These are phyloP conservation scores for Lactifluus echinatus DNA, from an alignment of 768 basidiomycete species.

Conservation along the genomic window DNA sequence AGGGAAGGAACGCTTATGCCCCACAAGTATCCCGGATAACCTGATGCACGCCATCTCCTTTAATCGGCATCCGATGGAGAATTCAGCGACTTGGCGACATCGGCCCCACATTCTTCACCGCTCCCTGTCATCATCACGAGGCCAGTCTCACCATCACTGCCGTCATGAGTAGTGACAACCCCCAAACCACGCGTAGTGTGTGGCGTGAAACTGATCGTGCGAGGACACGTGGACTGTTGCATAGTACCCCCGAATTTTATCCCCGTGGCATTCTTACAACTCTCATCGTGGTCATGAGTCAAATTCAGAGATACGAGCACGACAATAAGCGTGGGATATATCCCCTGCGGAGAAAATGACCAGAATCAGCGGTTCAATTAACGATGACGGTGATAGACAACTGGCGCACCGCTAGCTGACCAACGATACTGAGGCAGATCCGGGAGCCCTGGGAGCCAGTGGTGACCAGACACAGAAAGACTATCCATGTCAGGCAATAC, in stretches of 20 bases:
- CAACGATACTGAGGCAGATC: neutral
- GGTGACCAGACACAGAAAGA: conserved; percentile 3
- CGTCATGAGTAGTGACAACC: too few relatives aligned
- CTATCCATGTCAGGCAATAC: conserved; percentile 16
- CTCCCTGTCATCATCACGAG: neutral
- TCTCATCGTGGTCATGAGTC: conserved; percentile 2
- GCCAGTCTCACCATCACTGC: neutral
- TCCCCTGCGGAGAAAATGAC: neutral
- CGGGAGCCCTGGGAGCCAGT: neutral
- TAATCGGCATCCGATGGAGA: neutral
- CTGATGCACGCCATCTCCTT: neutral
- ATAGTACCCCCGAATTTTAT: neutral
- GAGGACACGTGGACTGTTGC: neutral
- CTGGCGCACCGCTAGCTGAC: conserved; percentile 7
- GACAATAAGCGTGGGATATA: conserved; percentile 17
- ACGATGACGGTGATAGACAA: too few relatives aligned
- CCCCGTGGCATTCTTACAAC: neutral
- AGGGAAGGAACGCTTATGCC: neutral
- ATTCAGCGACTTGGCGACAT: neutral
- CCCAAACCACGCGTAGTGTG: neutral
- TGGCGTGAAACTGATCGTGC: neutral
- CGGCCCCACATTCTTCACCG: neutral
- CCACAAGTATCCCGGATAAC: neutral
- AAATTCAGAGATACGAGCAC: conserved; percentile 25
- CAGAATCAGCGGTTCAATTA: too few relatives aligned